A percentile compares a stretch with the other conserved stretches of the same genome.
Conservation (phyloP, 2,329 filamentous ascomycete species). For the Fusarium sublunatum region DNA sequence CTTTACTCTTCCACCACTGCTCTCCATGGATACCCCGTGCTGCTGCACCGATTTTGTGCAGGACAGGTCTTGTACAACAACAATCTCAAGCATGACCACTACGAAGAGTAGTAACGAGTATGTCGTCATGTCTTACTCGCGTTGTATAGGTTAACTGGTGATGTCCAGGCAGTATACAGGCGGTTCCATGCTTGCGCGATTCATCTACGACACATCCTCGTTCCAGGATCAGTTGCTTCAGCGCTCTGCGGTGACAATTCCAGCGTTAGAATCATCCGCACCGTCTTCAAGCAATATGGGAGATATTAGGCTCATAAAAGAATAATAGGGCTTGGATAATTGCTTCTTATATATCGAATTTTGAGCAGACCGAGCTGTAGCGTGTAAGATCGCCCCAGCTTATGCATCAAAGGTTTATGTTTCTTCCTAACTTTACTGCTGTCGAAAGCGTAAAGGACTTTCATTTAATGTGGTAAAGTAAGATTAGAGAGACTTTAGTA, state of each 20-base stretch:
- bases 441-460: too few relatives aligned
- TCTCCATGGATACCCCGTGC: background rate
- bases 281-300: too few relatives aligned
- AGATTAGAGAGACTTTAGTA: too few relatives aligned
- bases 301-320: too few relatives aligned
- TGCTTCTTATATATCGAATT: background rate
- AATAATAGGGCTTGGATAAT: background rate
- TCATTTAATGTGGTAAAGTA: too few relatives aligned
- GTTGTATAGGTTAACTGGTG: background rate
- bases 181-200: conserved; percentile 8
- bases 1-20: background rate
- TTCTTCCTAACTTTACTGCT: too few relatives aligned
- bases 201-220: conserved; percentile 21
- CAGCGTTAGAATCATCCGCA: rapidly evolving
- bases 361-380: too few relatives aligned
- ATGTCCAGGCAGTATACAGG: background rate
- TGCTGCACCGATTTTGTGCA: background rate
- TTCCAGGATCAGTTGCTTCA: conserved; percentile 25
- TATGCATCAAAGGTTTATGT: too few relatives aligned
- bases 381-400: too few relatives aligned
- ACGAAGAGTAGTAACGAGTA: background rate
- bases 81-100: rapidly evolving
- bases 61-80: background rate
- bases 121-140: background rate
- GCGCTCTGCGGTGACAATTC: rapidly evolving